Percentiles rank a stretch among this genome's conserved stretches.
phyloP scores from a whole-genome alignment of 768 basidiomycete genomes.

The Lactarius tabidus region DNA sequence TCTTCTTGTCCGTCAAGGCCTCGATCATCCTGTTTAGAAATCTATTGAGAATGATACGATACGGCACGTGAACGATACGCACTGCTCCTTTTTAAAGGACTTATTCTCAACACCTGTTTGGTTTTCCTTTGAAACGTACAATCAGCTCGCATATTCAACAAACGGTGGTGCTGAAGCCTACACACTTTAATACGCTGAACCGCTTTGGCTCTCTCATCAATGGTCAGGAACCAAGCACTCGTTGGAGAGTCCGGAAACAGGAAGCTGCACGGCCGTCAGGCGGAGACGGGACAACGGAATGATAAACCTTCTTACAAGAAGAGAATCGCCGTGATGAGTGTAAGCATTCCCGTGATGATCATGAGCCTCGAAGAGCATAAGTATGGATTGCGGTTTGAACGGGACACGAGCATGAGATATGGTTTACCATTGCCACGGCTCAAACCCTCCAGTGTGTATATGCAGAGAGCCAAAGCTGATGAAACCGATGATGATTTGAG shows the following conservation, averaged over 20 bases:
- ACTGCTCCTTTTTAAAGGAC: slow-evolving; percentile 77
- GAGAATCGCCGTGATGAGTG: slow-evolving; percentile 45
- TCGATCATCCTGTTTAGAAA: slow-evolving; percentile 52
- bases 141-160: neutral
- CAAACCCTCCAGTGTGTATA: slow-evolving; percentile 51
- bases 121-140: slow-evolving; percentile 44
- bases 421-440: slow-evolving; percentile 69
- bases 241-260: slow-evolving; percentile 74
- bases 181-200: slow-evolving; percentile 59
- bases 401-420: neutral
- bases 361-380: slow-evolving; percentile 47
- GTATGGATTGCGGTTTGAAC: slow-evolving; percentile 14
- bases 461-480: slow-evolving; percentile 64
- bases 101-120: slow-evolving; percentile 85
- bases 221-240: slow-evolving; percentile 69
- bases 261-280: slow-evolving; percentile 41
- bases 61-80: slow-evolving; percentile 30
- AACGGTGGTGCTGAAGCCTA: neutral
- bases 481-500: slow-evolving; percentile 68
- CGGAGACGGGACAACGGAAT: neutral
- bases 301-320: slow-evolving; percentile 47
- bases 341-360: slow-evolving; percentile 62
- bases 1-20: slow-evolving; percentile 63
- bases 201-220: slow-evolving; percentile 57
- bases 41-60: neutral